Conservation (phyloP, 495 filamentous ascomycete genomes). For the Penicillium silybi region DNA sequence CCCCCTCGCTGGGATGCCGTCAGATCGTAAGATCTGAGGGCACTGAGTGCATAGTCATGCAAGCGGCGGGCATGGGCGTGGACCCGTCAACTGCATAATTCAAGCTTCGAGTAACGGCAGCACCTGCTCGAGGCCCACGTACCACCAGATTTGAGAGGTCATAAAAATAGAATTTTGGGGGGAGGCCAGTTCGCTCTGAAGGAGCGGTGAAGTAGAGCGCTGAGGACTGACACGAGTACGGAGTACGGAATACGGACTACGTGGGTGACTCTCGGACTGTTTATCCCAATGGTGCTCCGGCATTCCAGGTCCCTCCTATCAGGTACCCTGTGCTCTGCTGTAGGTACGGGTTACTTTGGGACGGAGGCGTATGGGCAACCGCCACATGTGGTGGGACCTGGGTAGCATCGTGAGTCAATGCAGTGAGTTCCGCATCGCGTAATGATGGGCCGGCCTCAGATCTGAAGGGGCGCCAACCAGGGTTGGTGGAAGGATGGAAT, state of each 20-base stretch:
- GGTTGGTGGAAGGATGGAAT: constrained; percentile 9
- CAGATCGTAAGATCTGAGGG: constrained; percentile 1
- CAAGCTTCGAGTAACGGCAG: constrained; percentile 13
- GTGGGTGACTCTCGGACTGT: background rate
- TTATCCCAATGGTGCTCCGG: constrained; percentile 8
- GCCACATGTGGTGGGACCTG: background rate
- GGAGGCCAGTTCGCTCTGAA: constrained; percentile 1
- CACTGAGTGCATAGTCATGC: constrained; percentile 5
- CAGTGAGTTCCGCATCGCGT: constrained; percentile 10
- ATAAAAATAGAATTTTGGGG: constrained; percentile 2
- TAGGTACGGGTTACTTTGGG: background rate
- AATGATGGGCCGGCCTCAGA: constrained; percentile 13
- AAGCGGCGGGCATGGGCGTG: constrained; percentile 4
- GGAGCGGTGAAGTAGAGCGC: constrained; percentile 20
- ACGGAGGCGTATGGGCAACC: background rate
- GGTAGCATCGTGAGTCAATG: background rate
- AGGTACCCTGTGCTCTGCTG: background rate
- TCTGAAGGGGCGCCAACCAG: constrained; percentile 2
- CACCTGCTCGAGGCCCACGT: constrained; percentile 2
- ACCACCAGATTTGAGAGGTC: background rate
- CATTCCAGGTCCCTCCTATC: background rate
- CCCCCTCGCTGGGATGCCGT: constrained; percentile 12
- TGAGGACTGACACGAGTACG: background rate
- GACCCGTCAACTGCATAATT: constrained; percentile 19
- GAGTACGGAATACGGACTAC: too few species aligned